Base-by-base conservation (phyloP, 2,329 filamentous ascomycete species). In the Sclerotinia spermophila region DNA sequence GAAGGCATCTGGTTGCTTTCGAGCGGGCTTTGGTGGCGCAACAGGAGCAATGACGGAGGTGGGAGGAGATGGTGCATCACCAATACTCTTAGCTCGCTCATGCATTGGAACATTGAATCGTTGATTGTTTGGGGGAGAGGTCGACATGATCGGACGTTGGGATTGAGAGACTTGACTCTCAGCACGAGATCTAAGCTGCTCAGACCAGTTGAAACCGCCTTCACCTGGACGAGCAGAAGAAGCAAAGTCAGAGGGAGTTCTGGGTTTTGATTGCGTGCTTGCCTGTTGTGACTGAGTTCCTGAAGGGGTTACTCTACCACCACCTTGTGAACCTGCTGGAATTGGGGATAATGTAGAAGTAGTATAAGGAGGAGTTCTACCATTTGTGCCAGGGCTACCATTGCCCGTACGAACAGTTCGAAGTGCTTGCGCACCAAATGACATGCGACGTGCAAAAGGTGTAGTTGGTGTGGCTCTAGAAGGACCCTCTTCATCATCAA, bases 121-220 rank as follows among this genome's bases (percentile, higher is more conserved):
- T 71, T 78, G 79, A 48, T 72, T 75, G 67, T 82, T 83, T 67
- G 83, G 82, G 21, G 84, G 83, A 13, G 84, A 85, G 27, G 84
- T 83, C 70, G 84, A 85, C 76, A 89, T 86, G 61, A 85, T 86
- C 60, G 88, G 83, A 71, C 87, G 85, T 65, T 84, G 80, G 75
- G 84, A 85, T 58, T 78, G 77, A 59, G 86, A 82, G 71, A 90
- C 86, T 77, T 89, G 90, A 82, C 93, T 94, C 84, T 97, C 93
- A 77, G 94, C 94, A 80, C 94, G 92, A 78, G 90, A 91, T 82
- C 94, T 93, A 85, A 97, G 89, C 84, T 97, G 94, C 84, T 97
- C 95, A 80, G 93, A 93, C 92, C 95, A 97, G 83, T 97, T 97
- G 87, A 96, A 97, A 81, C 92, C 93, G 86, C 72, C 72, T 81